Conservation (phyloP, 805 yeast species). For the Candida koratica region DNA sequence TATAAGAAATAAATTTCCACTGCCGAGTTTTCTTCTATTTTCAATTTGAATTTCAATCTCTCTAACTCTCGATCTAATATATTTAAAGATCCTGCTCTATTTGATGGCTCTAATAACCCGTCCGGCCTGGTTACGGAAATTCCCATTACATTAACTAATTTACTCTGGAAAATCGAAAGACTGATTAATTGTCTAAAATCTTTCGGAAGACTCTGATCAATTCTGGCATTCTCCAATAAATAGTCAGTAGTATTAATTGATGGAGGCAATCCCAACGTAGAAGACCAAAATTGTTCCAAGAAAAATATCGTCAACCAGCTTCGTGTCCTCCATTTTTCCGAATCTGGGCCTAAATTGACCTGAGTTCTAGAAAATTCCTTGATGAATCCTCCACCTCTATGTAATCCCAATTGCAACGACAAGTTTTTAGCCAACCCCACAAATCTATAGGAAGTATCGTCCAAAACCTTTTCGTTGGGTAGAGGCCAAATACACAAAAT, state of each 20-base stretch:
- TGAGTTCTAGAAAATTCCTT: conserved; percentile 89
- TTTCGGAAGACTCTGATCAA: conserved; percentile 62
- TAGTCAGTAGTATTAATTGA: conserved; percentile 75
- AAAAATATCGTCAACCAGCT: conserved; percentile 89
- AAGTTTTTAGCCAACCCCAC: conserved; percentile 81
- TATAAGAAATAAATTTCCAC: conserved; percentile 78
- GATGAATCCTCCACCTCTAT: conserved; percentile 82
- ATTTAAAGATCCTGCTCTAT: conserved; percentile 76
- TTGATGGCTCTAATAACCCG: conserved; percentile 79
- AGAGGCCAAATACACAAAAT: conserved; percentile 89
- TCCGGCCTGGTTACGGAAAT: conserved; percentile 80
- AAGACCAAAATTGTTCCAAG: conserved; percentile 87
- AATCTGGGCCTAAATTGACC: conserved; percentile 75
- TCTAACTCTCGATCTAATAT: conserved; percentile 76
- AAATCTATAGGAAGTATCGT: conserved; percentile 87
- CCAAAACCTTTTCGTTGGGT: conserved; percentile 87
- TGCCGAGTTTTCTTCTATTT: conserved; percentile 58
- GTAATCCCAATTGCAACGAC: conserved; percentile 83
- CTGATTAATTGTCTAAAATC: conserved; percentile 69
- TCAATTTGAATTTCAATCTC: conserved; percentile 60
- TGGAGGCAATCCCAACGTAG: conserved; percentile 83
- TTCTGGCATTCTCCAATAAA: conserved; percentile 71
- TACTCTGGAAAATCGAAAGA: conserved; percentile 77
- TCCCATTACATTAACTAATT: conserved; percentile 82
- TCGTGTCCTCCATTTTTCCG: conserved; percentile 91